Evolutionary conservation across 352 stramenopile species (phyloP).

Genomic region (Pythium aquatile): DNA sequence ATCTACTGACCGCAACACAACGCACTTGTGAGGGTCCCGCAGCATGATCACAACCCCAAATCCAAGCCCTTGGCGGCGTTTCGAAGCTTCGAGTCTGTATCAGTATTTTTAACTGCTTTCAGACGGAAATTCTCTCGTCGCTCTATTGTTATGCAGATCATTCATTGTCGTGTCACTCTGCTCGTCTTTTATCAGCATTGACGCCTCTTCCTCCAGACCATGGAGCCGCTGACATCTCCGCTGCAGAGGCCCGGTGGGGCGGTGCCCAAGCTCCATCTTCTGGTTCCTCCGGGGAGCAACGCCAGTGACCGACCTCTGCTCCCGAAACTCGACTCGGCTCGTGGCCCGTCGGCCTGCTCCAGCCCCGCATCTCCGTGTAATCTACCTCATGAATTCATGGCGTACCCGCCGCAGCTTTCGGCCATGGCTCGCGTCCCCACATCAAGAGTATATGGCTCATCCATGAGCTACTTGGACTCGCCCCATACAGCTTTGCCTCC

Average conservation of each 20-base stretch:
- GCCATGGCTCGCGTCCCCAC: slow-evolving; percentile 15
- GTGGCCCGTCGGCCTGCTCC: not conserved
- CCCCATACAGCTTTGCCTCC: not conserved
- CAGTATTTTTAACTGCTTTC: not conserved
- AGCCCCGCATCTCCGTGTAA: slow-evolving; percentile 5
- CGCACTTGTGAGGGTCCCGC: not conserved
- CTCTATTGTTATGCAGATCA: too few species aligned
- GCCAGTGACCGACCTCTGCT: slow-evolving; percentile 9
- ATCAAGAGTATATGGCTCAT: slow-evolving; percentile 18
- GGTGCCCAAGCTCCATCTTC: slow-evolving; percentile 24
- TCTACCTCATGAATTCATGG: slow-evolving; percentile 11
- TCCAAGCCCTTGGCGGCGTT: not conserved
- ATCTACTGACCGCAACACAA: not conserved
- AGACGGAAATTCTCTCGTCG: too few species aligned
- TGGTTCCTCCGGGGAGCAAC: not conserved
- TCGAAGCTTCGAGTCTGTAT: not conserved
- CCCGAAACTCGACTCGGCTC: slow-evolving; percentile 17
- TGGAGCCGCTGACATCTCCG: slow-evolving; percentile 22
- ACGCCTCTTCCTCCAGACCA: not conserved
- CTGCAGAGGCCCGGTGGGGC: not conserved
- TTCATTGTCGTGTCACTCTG: not conserved
- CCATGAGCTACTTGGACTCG: slow-evolving; percentile 14
- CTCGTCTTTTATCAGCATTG: not conserved
- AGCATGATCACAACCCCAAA: not conserved
- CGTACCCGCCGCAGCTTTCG: slow-evolving; percentile 7